Base-by-base conservation (phyloP, 2,329 filamentous ascomycete genomes). In the Metarhizium album region DNA sequence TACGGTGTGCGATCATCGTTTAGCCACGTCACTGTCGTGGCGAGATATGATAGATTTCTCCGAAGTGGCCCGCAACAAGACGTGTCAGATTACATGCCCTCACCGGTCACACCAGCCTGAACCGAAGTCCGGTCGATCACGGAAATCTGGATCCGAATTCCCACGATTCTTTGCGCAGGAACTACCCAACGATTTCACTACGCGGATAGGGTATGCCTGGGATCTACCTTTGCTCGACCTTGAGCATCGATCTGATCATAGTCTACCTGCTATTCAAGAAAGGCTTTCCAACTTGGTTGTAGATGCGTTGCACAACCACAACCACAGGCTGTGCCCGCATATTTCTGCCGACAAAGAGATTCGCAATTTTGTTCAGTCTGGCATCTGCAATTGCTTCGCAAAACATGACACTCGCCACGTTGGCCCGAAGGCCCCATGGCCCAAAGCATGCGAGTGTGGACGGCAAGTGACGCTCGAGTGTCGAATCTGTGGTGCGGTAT, bases 401-500 rank as follows among this genome's bases (percentile, higher is more conserved):
- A 18, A 7, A 3, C 27, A 33, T 14, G 1, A 1, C 0, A 11
- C 2, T n/a, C 23, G 4, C 20, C 35, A 2, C 18, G 16, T 14
- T 23, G 13, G 16, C 38, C 20, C 6, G 38, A 9, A 46, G 33
- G 13, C 20, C n/a, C 3, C 40, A 33, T 50, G 18, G 33, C 18
- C n/a, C 33, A 20, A 35, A 46, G 40, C 4, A n/a, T 0, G 5
- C 9, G 24, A 18, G 1, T 47, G 43, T 47, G 14, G 18, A 35
- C 13, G 45, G 16, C 24, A 37, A 47, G 33, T 0, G 4, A n/a
- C 16, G 2, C 27, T 50, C 7, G 35, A 50, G 14, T 50, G 49
- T 29, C 43, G 49, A 13, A 29, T 47, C 27, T 50, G 49, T 18
- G 49, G 43, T 46, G 43, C 45, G 13, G 14, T 42, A 5, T 50